Conservation (phyloP, 768 basidiomycete species). For the Lepiota subincarnata region DNA sequence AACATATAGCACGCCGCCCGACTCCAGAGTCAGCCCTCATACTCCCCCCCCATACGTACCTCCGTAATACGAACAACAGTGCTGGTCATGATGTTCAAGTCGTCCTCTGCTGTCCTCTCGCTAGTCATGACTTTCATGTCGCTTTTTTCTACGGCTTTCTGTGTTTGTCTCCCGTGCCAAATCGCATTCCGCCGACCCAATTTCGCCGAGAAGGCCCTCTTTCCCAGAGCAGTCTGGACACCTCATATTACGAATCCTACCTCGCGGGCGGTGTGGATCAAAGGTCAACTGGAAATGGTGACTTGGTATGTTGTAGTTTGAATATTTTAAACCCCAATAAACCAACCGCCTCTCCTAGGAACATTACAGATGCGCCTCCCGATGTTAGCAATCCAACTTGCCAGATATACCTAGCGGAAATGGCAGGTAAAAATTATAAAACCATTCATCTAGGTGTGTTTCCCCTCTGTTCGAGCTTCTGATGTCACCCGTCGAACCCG, state of each 20-base stretch:
- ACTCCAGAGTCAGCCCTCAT: background rate
- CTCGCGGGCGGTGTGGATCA: background rate
- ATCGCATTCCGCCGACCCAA: conserved; percentile 17
- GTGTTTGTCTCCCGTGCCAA: conserved; percentile 26
- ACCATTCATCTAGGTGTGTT: conserved; percentile 30
- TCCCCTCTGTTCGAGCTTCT: conserved; percentile 2
- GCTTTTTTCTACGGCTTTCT: conserved; percentile 20
- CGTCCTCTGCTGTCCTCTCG: conserved; percentile 18
- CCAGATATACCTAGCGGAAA: background rate
- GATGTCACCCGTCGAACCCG: conserved; percentile 4
- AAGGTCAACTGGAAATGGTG: background rate
- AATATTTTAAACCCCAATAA: background rate
- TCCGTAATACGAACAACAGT: conserved; percentile 17
- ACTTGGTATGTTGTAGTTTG: conserved; percentile 5
- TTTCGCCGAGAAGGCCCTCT: background rate
- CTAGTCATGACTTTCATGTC: conserved; percentile 21
- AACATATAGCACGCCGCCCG: too few relatives aligned
- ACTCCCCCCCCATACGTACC: background rate
- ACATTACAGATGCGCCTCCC: background rate
- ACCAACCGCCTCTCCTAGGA: conserved; percentile 7
- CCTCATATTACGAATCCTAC: background rate
- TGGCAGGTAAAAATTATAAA: background rate
- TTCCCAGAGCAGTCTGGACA: background rate
- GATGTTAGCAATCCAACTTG: background rate
- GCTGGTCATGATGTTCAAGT: conserved; percentile 31